Conservation (phyloP, 75 land plant species). For the Cupressus sempervirens region DNA sequence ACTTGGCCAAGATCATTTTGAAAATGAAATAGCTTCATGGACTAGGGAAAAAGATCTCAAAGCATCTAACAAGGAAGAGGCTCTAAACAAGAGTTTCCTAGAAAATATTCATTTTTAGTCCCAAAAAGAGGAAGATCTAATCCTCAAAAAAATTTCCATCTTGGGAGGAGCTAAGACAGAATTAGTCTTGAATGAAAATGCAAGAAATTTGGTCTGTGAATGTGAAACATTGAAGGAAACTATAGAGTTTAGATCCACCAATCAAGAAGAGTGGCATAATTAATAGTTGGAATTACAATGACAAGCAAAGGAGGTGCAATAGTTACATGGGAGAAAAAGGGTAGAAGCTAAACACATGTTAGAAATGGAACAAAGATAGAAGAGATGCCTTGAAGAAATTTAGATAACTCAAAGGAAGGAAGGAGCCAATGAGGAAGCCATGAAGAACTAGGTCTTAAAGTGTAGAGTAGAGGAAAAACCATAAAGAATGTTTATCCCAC, state of each 20-base stretch:
- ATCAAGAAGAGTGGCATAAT: constrained; percentile 75
- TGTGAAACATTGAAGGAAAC: constrained; percentile 77
- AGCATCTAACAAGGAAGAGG: background rate
- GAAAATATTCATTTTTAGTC: background rate
- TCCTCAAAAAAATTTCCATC: background rate
- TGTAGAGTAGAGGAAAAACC: no score
- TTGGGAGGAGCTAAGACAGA: background rate
- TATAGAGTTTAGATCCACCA: constrained; percentile 61
- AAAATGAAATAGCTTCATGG: background rate
- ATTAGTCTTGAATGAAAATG: background rate
- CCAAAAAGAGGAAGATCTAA: background rate
- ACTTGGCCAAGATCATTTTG: background rate
- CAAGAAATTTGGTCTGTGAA: constrained; percentile 25
- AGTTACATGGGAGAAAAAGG: no score
- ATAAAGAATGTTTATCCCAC: no score
- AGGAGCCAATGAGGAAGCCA: no score
- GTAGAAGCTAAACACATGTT: no score
- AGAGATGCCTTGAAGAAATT: no score
- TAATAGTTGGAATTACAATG: constrained; percentile 62
- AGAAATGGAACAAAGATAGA: no score
- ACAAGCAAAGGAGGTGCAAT: no score
- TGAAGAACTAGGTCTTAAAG: no score
- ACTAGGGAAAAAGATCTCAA: background rate
- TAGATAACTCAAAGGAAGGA: no score
- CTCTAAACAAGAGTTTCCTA: background rate